Evolutionary conservation across 2,329 filamentous ascomycete species (phyloP), one percentile per base, ranked within the genome.

Genomic region (Drechslerella dactyloides): DNA sequence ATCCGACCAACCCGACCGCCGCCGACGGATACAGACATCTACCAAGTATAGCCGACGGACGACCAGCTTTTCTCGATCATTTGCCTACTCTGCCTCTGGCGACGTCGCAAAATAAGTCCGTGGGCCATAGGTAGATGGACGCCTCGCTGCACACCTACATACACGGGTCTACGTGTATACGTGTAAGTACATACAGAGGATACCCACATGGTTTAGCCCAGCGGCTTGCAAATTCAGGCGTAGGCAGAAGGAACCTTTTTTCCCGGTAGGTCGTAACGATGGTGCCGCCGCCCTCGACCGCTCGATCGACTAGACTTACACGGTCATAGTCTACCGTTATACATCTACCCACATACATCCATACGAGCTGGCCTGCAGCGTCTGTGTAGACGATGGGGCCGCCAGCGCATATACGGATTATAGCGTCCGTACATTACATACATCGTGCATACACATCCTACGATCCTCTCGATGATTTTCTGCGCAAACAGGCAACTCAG

Each of bases 251-350:
- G 44, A 30, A 17, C 30, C 59, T 60, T 48, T 70, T 70, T 42
- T 17, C 37, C 66, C 63, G 66, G 66, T 60, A 70, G 59, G 66
- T 64, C 66, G 63, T 70, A 54, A 70, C 66, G 66, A 70, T 55
- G 40, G 58, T 50, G 58, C 65, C 65, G 65, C 65, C 27, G 27
- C 27, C 27, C n/a, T n/a, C n/a, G n/a, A n/a, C n/a, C n/a, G n/a
- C n/a, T 33, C 27, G 27, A 3, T 33, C 27, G 27, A 33, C 27
- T 33, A 33, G 27, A 33, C 27, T 33, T 33, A 33, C 27, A 33
- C 27, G 27, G 27, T 33, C 27, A 8, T 33, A 33, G 27, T 33
- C 27, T 33, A 33, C 27, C 27, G 27, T 33, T 33, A 33, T 4
- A 33, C 27, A 3, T 33, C 27, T 33, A 33, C 27, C 8, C 27